These are phyloP conservation scores for Dunaliella sp. DNA, from an alignment of 139 green algal genomes.

Conservation along the genomic window DNA sequence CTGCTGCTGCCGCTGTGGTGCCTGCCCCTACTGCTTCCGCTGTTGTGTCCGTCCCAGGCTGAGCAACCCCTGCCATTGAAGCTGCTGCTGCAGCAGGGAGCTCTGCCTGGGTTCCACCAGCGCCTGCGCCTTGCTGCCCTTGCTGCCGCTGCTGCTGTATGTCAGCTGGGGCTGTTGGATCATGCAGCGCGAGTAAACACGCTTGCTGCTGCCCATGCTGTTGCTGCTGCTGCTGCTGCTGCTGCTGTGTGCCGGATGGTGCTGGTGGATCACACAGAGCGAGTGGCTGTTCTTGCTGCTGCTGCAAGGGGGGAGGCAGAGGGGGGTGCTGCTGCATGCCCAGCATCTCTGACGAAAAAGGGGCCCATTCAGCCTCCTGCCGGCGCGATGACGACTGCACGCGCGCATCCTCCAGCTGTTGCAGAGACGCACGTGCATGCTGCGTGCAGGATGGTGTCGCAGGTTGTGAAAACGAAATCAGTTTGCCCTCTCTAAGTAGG, in stretches of 20 bases:
- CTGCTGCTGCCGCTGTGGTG: not conserved
- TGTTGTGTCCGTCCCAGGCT: not conserved
- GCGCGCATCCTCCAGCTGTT: not conserved
- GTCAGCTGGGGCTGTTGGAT: too few species aligned
- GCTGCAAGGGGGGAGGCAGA: not conserved
- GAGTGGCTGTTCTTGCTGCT: conserved; percentile 1
- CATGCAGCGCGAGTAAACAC: too few species aligned
- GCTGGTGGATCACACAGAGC: not conserved
- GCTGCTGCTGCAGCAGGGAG: conserved; percentile 6
- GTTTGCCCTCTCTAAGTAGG: too few species aligned
- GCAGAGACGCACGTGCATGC: not conserved
- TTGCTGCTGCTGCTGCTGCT: conserved; percentile 1
- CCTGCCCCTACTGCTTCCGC: not conserved
- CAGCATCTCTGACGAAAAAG: conserved; percentile 15
- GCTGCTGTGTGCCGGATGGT: not conserved
- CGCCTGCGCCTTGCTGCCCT: too few species aligned
- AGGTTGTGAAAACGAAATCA: too few species aligned
- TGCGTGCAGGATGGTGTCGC: not conserved
- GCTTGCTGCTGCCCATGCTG: not conserved
- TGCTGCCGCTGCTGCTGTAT: too few species aligned
- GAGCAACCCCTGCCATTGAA: not conserved
- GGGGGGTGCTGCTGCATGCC: not conserved
- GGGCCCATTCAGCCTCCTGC: not conserved
- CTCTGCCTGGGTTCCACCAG: too few species aligned
- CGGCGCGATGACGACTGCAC: not conserved